Evolutionary conservation across 2,329 filamentous ascomycete species (phyloP), one percentile per base, ranked within the genome.

Genomic region (Pseudogymnoascus destructans): DNA sequence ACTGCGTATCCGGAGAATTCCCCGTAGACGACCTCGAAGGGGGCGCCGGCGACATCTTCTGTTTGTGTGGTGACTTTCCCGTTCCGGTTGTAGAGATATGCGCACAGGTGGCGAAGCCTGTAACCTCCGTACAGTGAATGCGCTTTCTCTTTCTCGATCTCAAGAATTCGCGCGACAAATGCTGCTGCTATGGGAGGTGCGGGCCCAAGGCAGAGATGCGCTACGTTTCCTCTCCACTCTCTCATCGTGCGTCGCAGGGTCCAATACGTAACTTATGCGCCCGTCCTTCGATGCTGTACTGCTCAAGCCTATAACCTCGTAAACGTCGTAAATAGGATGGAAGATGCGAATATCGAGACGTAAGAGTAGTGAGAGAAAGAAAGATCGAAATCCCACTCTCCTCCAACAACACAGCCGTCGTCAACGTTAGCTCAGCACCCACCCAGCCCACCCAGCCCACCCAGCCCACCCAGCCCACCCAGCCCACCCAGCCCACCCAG

Each of bases 1-100:
- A 95, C 64, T 92, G 86, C 57, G 87, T 82, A 70, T 95, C 89
- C 32, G 91, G 89, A 46, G 90, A 95, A 62, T 87, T 85, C 21
- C 76, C 79, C 63, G 86, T 83, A 13, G 89, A 93, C 7, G 88
- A 87, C 33, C 83, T 88, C 27, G 87, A 90, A 17, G 86, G 84
- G 58, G 88, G 86, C 56, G 87, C 90, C 21, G 86, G 86, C 61
- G 84, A 82, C 86, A 89, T 89, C 61, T 59, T 72, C 33, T 36
- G 33, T 36, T n/a, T 36, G n/a, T 36, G n/a, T 36, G 3, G 27
- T 30, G 27, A 30, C n/a, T 36, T n/a, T 36, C 33, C 8, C 13
- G 33, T 15, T 36, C 33, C 5, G 13, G 13, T n/a, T 7, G 6
- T 36, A 15, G n/a, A 36, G 33, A 15, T 36, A 36, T 36, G n/a